Percentiles rank a stretch among this genome's conserved stretches.
phyloP scores from a whole-genome alignment of 2,329 filamentous ascomycete species.

The Aurifilum marmelostoma region DNA sequence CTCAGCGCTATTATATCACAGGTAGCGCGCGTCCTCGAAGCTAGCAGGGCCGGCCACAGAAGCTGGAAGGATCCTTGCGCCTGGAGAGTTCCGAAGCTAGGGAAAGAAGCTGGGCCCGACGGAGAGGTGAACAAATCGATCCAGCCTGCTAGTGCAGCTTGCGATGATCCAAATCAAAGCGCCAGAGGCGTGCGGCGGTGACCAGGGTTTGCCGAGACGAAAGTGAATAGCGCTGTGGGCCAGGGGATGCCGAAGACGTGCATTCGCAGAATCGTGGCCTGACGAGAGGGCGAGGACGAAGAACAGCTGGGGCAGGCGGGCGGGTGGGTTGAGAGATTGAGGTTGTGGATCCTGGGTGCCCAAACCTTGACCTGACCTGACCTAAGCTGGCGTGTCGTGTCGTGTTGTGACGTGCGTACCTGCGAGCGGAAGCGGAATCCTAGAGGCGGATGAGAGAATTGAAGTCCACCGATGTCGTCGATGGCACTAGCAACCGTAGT shows the following conservation, averaged over 20 bases:
- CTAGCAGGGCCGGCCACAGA: not conserved
- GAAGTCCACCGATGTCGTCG: slow-evolving; percentile 15
- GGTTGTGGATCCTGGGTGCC: not conserved
- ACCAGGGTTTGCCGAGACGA: slow-evolving; percentile 1
- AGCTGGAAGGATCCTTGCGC: not conserved
- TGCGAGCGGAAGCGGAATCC: not conserved
- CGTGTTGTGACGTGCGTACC: not conserved
- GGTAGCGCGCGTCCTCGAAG: not conserved
- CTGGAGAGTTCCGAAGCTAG: not conserved
- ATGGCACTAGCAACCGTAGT: slow-evolving; percentile 4
- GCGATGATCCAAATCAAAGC: not conserved
- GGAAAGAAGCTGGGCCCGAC: not conserved
- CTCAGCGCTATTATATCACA: not conserved
- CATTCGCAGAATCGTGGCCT: not conserved
- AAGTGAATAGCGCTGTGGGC: not conserved
- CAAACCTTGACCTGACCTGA: not conserved
- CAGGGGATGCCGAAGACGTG: slow-evolving; percentile 6
- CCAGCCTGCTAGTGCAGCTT: slow-evolving; percentile 7
- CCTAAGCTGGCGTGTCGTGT: slow-evolving; percentile 5
- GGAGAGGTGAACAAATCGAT: not conserved
- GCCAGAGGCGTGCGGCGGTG: not conserved
- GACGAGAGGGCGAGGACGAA: not conserved
- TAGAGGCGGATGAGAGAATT: not conserved
- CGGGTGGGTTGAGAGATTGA: not conserved
- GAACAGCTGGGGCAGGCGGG: not conserved